Conservation (phyloP, 257 asterid genomes). For the Mentha longifolia region DNA sequence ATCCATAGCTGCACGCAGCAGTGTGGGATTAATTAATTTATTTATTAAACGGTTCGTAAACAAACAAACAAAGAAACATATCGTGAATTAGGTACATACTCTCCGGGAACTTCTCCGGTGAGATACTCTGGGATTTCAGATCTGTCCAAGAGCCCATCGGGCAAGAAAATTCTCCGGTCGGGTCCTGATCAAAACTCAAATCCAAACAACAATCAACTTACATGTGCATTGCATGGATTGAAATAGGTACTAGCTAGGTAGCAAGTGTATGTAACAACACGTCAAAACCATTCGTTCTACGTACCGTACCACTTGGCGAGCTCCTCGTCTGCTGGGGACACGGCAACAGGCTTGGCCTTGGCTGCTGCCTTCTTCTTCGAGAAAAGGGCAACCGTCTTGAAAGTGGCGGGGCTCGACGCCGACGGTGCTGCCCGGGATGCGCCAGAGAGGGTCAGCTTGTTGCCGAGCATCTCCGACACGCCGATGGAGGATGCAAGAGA, state of each 20-base stretch:
- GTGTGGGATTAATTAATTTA: neutral
- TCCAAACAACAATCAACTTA: neutral
- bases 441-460: constrained; percentile 56
- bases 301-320: constrained; percentile 99
- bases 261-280: too few species aligned
- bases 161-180: constrained; percentile 94
- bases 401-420: constrained; percentile 57
- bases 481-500: constrained; percentile 71
- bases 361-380: constrained; percentile 66
- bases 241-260: too few species aligned
- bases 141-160: constrained; percentile 90
- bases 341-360: constrained; percentile 61
- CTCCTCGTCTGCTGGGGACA: constrained; percentile 69
- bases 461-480: constrained; percentile 78
- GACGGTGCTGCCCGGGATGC: constrained; percentile 63
- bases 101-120: constrained; percentile 96
- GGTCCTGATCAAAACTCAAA: constrained; percentile 60
- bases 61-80: neutral
- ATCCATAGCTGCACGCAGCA: constrained; percentile 87
- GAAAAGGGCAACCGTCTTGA: constrained; percentile 84
- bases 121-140: constrained; percentile 96
- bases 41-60: too few species aligned
- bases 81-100: constrained; percentile 49
- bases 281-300: constrained; percentile 7
- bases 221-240: too few species aligned